Evolutionary conservation across 192 early-diverging fungal species (phyloP).

Genomic region (Mortierella alpina): DNA sequence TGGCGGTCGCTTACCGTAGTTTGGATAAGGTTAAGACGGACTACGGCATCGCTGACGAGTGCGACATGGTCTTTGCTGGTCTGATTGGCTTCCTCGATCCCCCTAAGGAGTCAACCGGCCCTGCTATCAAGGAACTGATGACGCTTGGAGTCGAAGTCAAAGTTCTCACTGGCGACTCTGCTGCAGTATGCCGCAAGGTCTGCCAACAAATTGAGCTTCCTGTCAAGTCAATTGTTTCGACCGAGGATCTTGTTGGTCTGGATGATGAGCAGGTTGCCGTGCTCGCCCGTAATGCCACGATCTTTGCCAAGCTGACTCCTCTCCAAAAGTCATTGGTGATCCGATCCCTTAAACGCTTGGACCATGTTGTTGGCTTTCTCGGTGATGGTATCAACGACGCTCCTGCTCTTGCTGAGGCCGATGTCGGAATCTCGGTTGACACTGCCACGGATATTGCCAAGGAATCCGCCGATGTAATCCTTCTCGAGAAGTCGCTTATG

Average conservation of each 20-base stretch:
- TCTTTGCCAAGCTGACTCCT: conserved; percentile 67
- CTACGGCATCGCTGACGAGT: conserved; percentile 48
- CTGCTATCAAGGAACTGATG: conserved; percentile 55
- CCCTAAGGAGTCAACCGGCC: conserved; percentile 56
- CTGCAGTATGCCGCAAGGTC: conserved; percentile 60
- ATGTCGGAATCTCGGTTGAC: conserved; percentile 65
- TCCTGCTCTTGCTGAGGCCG: conserved; percentile 57
- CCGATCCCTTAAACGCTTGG: conserved; percentile 51
- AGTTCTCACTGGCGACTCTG: conserved; percentile 65
- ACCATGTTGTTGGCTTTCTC: conserved; percentile 59
- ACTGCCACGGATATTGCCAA: conserved; percentile 64
- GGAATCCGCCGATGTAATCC: conserved; percentile 62
- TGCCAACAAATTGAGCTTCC: conserved; percentile 60
- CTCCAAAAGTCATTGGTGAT: conserved; percentile 58
- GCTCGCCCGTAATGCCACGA: conserved; percentile 44
- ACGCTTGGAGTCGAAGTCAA: conserved; percentile 58
- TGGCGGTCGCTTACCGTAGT: conserved; percentile 58
- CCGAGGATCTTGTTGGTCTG: conserved; percentile 50
- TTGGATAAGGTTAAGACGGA: conserved; percentile 26
- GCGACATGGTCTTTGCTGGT: conserved; percentile 57
- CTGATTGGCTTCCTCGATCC: conserved; percentile 62
- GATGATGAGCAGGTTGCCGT: conserved; percentile 45
- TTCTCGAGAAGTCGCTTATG: conserved; percentile 60
- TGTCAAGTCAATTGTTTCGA: conserved; percentile 50
- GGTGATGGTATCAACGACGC: conserved; percentile 71